Conservation (phyloP, 2,329 filamentous ascomycete species). For the Lojkania enalia region DNA sequence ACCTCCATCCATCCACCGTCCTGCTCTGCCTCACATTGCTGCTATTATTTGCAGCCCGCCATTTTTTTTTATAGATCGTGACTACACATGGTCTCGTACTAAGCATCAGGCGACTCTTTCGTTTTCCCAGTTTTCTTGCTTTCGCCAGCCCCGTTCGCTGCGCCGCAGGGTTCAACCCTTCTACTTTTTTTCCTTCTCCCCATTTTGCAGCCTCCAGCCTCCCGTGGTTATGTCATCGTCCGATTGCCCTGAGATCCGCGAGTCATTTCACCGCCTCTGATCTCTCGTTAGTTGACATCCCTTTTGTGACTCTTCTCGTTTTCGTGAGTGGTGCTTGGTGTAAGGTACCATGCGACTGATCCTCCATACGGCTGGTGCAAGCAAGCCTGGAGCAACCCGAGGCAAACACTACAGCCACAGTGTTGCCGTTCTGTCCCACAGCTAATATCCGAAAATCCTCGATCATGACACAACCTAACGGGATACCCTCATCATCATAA, state of each 20-base stretch:
- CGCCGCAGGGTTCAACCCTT: slow-evolving; percentile 27
- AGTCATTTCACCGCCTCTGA: slow-evolving; percentile 45
- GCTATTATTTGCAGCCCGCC: neutral
- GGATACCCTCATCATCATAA: slow-evolving; percentile 13
- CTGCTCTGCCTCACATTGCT: neutral
- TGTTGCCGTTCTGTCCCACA: slow-evolving; percentile 31
- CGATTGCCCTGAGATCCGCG: slow-evolving; percentile 34
- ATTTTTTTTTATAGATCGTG: neutral
- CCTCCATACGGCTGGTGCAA: slow-evolving; percentile 29
- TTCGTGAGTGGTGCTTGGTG: slow-evolving; percentile 34
- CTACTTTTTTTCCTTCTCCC: no score
- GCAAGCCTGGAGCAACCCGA: slow-evolving; percentile 25
- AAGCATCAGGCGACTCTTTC: slow-evolving; percentile 33
- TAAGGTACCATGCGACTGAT: slow-evolving; percentile 27
- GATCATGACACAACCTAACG: slow-evolving; percentile 17
- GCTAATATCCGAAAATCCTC: slow-evolving; percentile 21
- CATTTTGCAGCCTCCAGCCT: slow-evolving; percentile 10
- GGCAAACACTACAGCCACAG: slow-evolving; percentile 37
- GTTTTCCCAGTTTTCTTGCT: slow-evolving; percentile 17
- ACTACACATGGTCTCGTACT: neutral
- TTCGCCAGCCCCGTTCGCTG: slow-evolving; percentile 17
- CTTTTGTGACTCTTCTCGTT: slow-evolving; percentile 31
- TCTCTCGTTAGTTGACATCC: slow-evolving; percentile 20
- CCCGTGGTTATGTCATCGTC: slow-evolving; percentile 39
- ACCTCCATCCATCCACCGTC: neutral